Evolutionary conservation across 306 rosid genomes (phyloP).

Genomic region (Rosa multiflora): DNA sequence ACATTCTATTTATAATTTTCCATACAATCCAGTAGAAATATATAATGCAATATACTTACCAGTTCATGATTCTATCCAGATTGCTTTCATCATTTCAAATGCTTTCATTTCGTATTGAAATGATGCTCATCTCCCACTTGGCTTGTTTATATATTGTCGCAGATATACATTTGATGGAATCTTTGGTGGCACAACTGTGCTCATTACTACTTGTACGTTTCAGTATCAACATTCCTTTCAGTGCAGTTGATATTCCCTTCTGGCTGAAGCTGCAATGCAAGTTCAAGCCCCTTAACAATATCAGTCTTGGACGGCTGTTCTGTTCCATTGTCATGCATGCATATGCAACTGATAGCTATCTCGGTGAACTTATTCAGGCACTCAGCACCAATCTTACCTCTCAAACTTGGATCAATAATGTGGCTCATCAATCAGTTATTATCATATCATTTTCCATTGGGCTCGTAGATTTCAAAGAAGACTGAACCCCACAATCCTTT

Average conservation of each 20-base stretch:
- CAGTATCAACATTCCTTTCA: neutral
- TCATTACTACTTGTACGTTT: neutral
- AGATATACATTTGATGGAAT: neutral
- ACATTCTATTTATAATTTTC: too few relatives aligned
- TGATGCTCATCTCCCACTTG: neutral
- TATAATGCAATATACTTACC: too few relatives aligned
- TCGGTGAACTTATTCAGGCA: conserved; percentile 38
- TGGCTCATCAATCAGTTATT: neutral
- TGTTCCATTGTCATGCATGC: conserved; percentile 41
- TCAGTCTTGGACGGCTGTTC: conserved; percentile 50
- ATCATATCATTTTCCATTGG: too few relatives aligned
- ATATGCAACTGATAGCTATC: conserved; percentile 32
- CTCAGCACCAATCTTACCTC: conserved; percentile 24
- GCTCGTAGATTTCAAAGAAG: too few relatives aligned
- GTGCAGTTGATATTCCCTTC: neutral
- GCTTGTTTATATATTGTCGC: neutral
- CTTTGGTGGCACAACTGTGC: too few relatives aligned
- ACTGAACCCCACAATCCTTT: too few relatives aligned
- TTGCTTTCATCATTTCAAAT: too few relatives aligned
- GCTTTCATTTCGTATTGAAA: too few relatives aligned
- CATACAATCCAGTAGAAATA: too few relatives aligned
- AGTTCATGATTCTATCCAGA: too few relatives aligned
- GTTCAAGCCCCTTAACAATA: conserved; percentile 35
- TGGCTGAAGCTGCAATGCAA: conserved; percentile 41
- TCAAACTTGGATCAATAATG: conserved; percentile 38